Evolutionary conservation across 139 green algal genomes (phyloP).

Genomic region (Chlamydomonas sp.): DNA sequence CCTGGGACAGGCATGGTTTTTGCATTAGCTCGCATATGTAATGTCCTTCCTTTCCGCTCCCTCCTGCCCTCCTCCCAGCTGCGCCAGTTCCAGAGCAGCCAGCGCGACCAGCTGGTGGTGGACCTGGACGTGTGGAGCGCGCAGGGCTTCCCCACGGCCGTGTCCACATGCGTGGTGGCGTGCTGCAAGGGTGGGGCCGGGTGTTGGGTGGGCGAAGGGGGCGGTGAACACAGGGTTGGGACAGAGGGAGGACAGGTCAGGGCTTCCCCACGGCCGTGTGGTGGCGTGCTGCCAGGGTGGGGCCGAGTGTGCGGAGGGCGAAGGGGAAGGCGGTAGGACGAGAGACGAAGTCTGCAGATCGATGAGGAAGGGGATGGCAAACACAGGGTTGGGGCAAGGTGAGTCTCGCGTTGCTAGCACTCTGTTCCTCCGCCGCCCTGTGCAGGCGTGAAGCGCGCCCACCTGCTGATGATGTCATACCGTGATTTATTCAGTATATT

Average conservation of each 20-base stretch:
- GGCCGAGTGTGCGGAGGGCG: too few species aligned
- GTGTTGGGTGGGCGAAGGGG: too few species aligned
- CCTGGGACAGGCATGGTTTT: too few species aligned
- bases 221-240: too few species aligned
- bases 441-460: constrained; percentile 77
- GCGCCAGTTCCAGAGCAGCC: not conserved
- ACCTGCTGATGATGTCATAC: constrained; percentile 66
- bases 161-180: constrained; percentile 58
- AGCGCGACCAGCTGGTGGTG: constrained; percentile 46
- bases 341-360: too few species aligned
- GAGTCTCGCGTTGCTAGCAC: too few species aligned
- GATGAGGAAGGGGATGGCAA: too few species aligned
- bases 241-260: too few species aligned
- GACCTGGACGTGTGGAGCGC: constrained; percentile 67
- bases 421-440: not conserved
- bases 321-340: too few species aligned
- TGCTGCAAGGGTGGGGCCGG: constrained; percentile 51
- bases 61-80: not conserved
- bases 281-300: constrained; percentile 59
- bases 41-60: not conserved
- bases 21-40: not conserved
- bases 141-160: constrained; percentile 57
- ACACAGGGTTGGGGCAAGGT: too few species aligned
- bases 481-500: too few species aligned
- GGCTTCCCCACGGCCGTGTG: constrained; percentile 60